Conservation (phyloP, 441 rosid species). For the Eutrema salsugineum region DNA sequence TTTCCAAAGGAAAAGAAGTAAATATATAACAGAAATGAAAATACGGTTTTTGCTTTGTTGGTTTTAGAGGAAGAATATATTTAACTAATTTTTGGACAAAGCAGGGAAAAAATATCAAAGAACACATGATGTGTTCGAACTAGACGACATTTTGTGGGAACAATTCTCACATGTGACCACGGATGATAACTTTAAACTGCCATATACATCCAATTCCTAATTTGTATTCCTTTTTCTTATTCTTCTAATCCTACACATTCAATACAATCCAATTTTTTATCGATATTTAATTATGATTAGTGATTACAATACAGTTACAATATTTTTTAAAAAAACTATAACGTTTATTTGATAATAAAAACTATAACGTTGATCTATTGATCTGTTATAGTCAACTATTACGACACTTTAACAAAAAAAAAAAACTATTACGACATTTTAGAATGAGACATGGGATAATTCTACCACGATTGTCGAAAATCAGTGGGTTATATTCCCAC, state of each 20-base stretch:
- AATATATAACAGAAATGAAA: background rate
- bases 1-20: background rate
- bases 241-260: background rate
- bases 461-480: too few relatives aligned
- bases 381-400: too few relatives aligned
- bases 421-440: background rate
- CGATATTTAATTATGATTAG: too few relatives aligned
- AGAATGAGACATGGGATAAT: background rate
- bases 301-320: too few relatives aligned
- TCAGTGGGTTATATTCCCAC: too few relatives aligned
- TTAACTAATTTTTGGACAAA: background rate
- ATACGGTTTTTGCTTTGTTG: background rate
- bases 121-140: constrained; percentile 21
- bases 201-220: constrained; percentile 6
- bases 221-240: background rate
- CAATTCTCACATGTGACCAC: constrained; percentile 19
- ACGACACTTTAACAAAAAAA: too few relatives aligned
- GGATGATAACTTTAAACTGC: background rate
- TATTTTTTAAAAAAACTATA: too few relatives aligned
- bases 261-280: background rate
- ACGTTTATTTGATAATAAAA: too few relatives aligned
- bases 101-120: background rate
- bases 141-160: constrained; percentile 18
- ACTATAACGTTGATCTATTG: too few relatives aligned
- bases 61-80: background rate